Evolutionary conservation across 108 stramenopile species (phyloP), one percentile per base, ranked within the genome.

Genomic region (Stephanodiscus triporus): DNA sequence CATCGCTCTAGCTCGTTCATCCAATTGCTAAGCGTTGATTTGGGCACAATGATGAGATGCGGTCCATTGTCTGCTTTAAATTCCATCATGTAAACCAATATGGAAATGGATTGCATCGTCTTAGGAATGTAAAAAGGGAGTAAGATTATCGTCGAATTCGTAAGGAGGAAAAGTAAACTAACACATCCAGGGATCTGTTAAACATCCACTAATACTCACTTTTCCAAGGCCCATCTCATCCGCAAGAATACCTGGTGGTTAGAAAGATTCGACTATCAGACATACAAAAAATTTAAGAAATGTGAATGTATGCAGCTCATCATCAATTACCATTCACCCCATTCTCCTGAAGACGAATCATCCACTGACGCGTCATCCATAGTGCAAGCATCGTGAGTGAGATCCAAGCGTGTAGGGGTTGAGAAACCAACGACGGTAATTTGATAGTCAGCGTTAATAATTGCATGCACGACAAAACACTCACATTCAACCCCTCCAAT

Each of bases 21-120:
- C 99, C 99, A 99, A 75, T 98, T 98, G 78, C 91, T 89, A 30
- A 99, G 90, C 6, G 98, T 98, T 6, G 95, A 95, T 85, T 98
- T 98, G 16, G 99, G 99, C 9, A 99, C 98, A 69, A 95, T 88
- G 66, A 99, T 88, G 22, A 99, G 75, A 85, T 98, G 98, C 2
- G 96, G 96, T n/a, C 96, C 96, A 89, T 76, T 47, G 77, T 81
- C 59, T 79, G 71, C 74, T 82, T 61, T 63, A 32, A 64, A 80
- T 88, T 73, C 92, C 90, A 47, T 70, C 89, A 65, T 91, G 66
- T 97, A 95, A 6, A 92, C 91, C 36, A 99, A 70, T 68, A 99
- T 97, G n/a, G 95, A 85, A 57, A 99, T 96, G 13, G 94, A 94
- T 86, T 99, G 98, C 24, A 99, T 79, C 5, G 99, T 99, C 84